A percentile compares a stretch with the other conserved stretches of the same genome.
Evolutionary conservation across 1,284 basidiomycete genomes (phyloP).

Genomic region (Phylloporus gajari): DNA sequence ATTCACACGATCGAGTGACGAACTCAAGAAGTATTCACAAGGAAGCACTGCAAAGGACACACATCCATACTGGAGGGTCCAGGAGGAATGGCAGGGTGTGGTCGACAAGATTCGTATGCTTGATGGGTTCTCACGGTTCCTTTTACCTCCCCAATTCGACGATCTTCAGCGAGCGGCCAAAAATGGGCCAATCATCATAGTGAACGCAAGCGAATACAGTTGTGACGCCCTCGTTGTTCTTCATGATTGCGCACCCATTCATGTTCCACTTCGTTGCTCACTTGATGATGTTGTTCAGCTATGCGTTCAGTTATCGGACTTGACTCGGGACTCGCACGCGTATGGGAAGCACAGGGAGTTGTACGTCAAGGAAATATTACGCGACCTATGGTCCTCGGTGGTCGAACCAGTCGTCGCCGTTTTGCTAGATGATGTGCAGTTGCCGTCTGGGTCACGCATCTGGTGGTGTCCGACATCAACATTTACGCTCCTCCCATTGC

Average conservation of each 20-base stretch:
- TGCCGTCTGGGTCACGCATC: conserved; percentile 1
- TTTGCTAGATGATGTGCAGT: conserved; percentile 5
- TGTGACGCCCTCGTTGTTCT: not conserved
- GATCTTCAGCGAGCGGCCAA: conserved; percentile 36
- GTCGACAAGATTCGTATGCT: conserved; percentile 31
- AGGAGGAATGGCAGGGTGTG: conserved; percentile 7
- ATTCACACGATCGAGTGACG: not conserved
- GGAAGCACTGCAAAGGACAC: not conserved
- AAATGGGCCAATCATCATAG: conserved; percentile 41
- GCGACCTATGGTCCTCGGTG: not conserved
- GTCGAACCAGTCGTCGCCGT: not conserved
- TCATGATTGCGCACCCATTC: not conserved
- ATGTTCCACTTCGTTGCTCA: not conserved
- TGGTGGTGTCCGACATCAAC: not conserved
- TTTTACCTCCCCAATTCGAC: conserved; percentile 31
- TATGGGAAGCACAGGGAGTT: not conserved
- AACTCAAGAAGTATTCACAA: not conserved
- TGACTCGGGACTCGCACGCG: too few species aligned
- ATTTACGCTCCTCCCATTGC: not conserved
- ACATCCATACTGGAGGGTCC: not conserved
- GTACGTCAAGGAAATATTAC: not conserved
- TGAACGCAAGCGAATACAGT: conserved; percentile 1
- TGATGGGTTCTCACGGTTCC: conserved; percentile 36
- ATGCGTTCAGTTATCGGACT: not conserved
- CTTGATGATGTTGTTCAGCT: not conserved